Evolutionary conservation across 2,329 filamentous ascomycete genomes (phyloP), one percentile per base, ranked within the genome.

Genomic region (Aspergillus floridensis): DNA sequence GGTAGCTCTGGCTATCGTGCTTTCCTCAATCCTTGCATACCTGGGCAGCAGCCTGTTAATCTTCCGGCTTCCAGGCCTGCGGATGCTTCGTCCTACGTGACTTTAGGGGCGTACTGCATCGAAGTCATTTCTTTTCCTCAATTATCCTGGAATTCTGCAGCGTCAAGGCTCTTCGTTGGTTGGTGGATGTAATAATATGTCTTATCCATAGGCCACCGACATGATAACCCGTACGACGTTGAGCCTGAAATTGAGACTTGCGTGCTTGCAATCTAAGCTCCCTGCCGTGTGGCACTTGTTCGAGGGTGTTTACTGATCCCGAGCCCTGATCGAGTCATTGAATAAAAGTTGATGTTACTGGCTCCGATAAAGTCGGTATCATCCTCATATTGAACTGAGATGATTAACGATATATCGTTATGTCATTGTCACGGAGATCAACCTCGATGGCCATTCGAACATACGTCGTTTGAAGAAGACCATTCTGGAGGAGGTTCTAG

Each of bases 1-100:
- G 54, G 61, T 62, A 65, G 61, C 59, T 60, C 52, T 66, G 60
- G n/a, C 63, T 67, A 64, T 67, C 63, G 63, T 66, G 64, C 65
- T 62, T 65, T 50, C 5, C 32, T 35, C 14, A 61, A 56, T 60
- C 63, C 62, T 65, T 67, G 58, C 64, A 65, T 62, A 5, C 53
- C 61, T 65, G 53, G 58, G 59, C 50, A 53, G 53, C 60, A 57
- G 61, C 59, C 56, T 61, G 56, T 59, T 61, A 59, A 59, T 60
- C 55, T 62, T 57, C 62, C 61, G 59, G 58, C 52, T 62, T 59
- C 58, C 56, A 59, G 56, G 58, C 53, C 56, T 56, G 35, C 61
- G 44, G 46, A 49, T 59, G 35, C 54, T 46, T 31, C 57, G 59
- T 62, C 55, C 53, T 50, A 63, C 52, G 19, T 54, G 57, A 44